These are phyloP conservation scores for Radiomyces spectabilis DNA, from an alignment of 192 early-diverging fungal species.

Conservation along the genomic window DNA sequence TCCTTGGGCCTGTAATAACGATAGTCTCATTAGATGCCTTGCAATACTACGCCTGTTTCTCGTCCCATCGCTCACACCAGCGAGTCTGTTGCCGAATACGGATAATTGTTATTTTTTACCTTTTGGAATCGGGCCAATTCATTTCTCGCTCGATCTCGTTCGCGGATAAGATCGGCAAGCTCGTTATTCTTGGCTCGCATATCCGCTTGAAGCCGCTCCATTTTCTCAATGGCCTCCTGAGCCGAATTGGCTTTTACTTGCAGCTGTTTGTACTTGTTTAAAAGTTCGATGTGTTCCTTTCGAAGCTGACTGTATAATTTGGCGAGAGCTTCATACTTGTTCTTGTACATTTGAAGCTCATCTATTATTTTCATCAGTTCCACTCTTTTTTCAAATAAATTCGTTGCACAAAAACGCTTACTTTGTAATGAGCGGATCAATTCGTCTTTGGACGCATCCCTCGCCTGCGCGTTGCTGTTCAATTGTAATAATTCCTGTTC, in stretches of 20 bases:
- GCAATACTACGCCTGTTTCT: too few relatives aligned
- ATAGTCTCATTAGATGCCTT: too few relatives aligned
- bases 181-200: conserved; percentile 64
- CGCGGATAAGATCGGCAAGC: conserved; percentile 83
- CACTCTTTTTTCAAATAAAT: too few relatives aligned
- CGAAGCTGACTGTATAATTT: conserved; percentile 96
- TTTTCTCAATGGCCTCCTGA: conserved; percentile 74
- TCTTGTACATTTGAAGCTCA: conserved; percentile 90
- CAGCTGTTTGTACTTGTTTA: conserved; percentile 82
- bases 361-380: too few relatives aligned
- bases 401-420: conserved; percentile 22
- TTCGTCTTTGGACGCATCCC: conserved; percentile 76
- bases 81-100: too few relatives aligned
- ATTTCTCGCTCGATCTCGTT: conserved; percentile 75
- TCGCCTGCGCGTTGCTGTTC: conserved; percentile 58
- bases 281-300: conserved; percentile 88
- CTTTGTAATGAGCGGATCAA: conserved; percentile 75
- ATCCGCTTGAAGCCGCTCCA: conserved; percentile 70
- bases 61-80: too few relatives aligned
- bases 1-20: conserved; percentile 68
- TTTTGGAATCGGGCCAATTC: conserved; percentile 72
- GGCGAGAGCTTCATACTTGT: conserved; percentile 94
- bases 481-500: conserved; percentile 77
- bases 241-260: conserved; percentile 74
- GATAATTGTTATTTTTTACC: too few relatives aligned